A percentile compares a stretch with the other conserved stretches of the same genome.
phyloP scores from a whole-genome alignment of 2,329 filamentous ascomycete species.

The Cryphonectria parasitica region DNA sequence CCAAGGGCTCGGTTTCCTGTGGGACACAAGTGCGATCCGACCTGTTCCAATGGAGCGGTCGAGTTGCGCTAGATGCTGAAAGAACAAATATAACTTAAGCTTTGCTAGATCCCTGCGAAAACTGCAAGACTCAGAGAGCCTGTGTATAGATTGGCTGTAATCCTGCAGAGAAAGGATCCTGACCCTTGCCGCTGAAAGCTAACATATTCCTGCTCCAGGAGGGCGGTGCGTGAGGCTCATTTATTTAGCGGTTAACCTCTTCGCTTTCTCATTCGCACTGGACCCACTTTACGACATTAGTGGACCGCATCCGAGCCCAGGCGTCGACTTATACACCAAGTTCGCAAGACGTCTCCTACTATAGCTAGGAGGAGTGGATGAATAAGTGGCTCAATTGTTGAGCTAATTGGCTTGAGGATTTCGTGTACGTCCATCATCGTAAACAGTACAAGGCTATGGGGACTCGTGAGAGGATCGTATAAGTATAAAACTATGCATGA shows the following conservation, averaged over 20 bases:
- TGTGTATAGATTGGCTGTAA: neutral
- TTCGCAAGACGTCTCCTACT: neutral
- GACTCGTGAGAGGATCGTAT: neutral
- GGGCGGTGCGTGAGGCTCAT: neutral
- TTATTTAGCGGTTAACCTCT: neutral
- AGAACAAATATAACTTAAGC: neutral
- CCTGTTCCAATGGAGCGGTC: neutral
- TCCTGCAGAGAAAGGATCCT: neutral
- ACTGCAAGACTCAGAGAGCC: neutral
- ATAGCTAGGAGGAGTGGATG: neutral
- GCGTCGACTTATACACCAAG: neutral
- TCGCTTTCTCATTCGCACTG: neutral
- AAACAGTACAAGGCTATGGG: neutral
- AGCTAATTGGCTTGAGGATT: neutral
- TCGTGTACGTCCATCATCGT: neutral
- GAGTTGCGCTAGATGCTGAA: neutral
- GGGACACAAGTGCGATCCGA: neutral
- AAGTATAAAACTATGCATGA: neutral
- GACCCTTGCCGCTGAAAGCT: neutral
- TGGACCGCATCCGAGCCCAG: neutral
- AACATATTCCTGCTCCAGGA: too few relatives aligned
- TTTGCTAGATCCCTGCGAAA: neutral
- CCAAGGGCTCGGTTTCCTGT: neutral
- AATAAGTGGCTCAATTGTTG: neutral
- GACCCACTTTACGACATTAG: neutral